Percentiles rank a stretch among this genome's conserved stretches.
phyloP scores from a whole-genome alignment of 2,329 filamentous ascomycete genomes.

The Fusarium chuoi region DNA sequence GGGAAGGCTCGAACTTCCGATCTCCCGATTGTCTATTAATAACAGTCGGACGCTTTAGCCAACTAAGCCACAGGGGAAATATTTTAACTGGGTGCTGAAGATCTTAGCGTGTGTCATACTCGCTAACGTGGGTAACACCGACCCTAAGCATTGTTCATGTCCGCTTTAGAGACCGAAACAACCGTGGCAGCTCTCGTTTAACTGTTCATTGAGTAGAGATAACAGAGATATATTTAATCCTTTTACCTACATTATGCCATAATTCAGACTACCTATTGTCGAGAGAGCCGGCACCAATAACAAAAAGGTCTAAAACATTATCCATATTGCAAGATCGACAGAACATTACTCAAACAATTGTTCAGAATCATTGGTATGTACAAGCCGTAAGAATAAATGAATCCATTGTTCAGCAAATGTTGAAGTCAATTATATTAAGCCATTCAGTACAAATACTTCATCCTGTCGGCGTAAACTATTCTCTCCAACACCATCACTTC shows the following conservation, averaged over 20 bases:
- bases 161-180: background rate
- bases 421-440: too few species aligned
- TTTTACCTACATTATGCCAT: too few species aligned
- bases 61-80: conserved; percentile 41
- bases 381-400: accelerated
- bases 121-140: accelerated
- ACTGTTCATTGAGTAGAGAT: accelerated
- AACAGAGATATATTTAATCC: accelerated
- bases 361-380: too few species aligned
- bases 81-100: background rate
- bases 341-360: too few species aligned
- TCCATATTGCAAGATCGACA: too few species aligned
- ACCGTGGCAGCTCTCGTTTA: accelerated
- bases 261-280: too few species aligned
- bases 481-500: too few species aligned
- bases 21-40: conserved; percentile 43
- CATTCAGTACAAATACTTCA: too few species aligned
- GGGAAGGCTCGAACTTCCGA: conserved; percentile 47
- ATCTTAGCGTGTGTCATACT: accelerated
- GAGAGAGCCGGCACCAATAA: too few species aligned
- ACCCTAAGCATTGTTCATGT: background rate
- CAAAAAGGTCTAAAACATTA: too few species aligned
- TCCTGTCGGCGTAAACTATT: too few species aligned
- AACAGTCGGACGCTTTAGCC: conserved; percentile 43
- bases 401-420: too few species aligned